Evolutionary conservation across 2,329 filamentous ascomycete genomes (phyloP), one percentile per base, ranked within the genome.

Genomic region (Monosporascus sp.): DNA sequence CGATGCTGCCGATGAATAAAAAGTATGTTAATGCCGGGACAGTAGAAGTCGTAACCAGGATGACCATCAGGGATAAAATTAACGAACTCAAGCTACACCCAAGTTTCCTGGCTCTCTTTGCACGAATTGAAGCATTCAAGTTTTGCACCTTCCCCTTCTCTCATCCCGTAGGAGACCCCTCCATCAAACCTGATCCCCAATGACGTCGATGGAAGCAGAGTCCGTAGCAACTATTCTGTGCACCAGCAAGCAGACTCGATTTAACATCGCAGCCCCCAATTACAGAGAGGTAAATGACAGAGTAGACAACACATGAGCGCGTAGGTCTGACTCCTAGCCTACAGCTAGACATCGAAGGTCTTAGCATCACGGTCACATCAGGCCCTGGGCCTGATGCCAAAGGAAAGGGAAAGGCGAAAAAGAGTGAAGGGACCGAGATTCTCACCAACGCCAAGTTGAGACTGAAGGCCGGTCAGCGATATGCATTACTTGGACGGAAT

Each of bases 401-500:
- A 50, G 63, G 68, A 5, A 76, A 79, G 57, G 66, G 69, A 51
- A 85, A 83, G 65, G 72, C 72, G 27, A 86, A 81, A 62, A 76
- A 66, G 45, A 57, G 63, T 11, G 73, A 77, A 4, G 78, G 78
- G 9, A 70, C 77, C n/a, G 89, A 94, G 66, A 80, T 95, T 6
- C 75, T 95, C 3, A 76, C 75, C 9, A 82, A 87, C 66, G 87
- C 87, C 1, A 85, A 84, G 53, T 71, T 95, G 37, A 81, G 85
- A 24, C 72, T 95, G 3, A 89, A 93, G 59, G 81, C 85, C 49
- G 86, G 88, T 0, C 77, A 84, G 46, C 79, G 88, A 56, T 95
- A 95, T 74, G 89, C 89, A 0, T 74, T 95, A 2, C 76, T 93
- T 20, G 90, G 90, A 0, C 79, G 88, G 7, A 95, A 95, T 70